These are phyloP conservation scores for Priceomyces medius DNA, from an alignment of 805 yeast genomes.

Conservation along the genomic window DNA sequence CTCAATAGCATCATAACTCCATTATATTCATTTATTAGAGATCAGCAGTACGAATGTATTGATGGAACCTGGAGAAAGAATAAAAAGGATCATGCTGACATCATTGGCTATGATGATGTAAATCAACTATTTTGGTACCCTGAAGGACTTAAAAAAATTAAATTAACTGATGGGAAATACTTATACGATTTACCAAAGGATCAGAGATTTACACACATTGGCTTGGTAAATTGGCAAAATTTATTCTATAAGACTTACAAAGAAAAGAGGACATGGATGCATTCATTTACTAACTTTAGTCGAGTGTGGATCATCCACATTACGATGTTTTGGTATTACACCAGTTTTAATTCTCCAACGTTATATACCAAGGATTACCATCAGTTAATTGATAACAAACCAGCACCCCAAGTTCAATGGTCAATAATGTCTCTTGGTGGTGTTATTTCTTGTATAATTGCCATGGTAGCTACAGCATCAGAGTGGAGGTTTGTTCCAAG, in stretches of 20 bases:
- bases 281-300: slow-evolving; percentile 48
- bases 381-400: slow-evolving; percentile 42
- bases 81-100: slow-evolving; percentile 65
- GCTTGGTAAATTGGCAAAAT: slow-evolving; percentile 39
- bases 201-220: slow-evolving; percentile 31
- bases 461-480: slow-evolving; percentile 23
- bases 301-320: slow-evolving; percentile 55
- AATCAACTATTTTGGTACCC: slow-evolving; percentile 53
- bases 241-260: slow-evolving; percentile 46
- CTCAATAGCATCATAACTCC: slow-evolving; percentile 46
- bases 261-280: slow-evolving; percentile 52
- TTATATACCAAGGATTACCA: slow-evolving; percentile 45
- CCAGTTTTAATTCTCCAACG: slow-evolving; percentile 50
- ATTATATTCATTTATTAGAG: slow-evolving; percentile 56
- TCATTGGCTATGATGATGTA: slow-evolving; percentile 58
- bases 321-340: slow-evolving; percentile 51
- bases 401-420: slow-evolving; percentile 44
- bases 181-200: slow-evolving; percentile 27
- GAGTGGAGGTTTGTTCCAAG: slow-evolving; percentile 29
- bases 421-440: slow-evolving; percentile 49
- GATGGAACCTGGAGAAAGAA: slow-evolving; percentile 57
- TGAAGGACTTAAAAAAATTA: slow-evolving; percentile 32
- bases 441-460: slow-evolving; percentile 33
- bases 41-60: slow-evolving; percentile 60
- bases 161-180: slow-evolving; percentile 29